Base-by-base conservation (phyloP, 371 early-diverging fungal genomes). In the Mortierella sp. region DNA sequence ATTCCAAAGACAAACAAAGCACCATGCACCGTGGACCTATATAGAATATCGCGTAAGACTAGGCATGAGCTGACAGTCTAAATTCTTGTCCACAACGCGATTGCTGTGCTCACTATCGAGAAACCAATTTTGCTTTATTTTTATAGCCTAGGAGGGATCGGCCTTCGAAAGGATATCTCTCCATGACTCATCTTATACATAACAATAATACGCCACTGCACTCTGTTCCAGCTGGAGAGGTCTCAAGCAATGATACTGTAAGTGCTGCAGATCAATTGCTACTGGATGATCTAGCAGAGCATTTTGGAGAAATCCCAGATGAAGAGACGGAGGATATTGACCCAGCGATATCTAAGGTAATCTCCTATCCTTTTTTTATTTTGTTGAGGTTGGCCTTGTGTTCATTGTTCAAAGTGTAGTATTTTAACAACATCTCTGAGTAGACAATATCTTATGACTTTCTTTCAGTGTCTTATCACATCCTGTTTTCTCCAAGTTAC, bases 401-500 rank as follows among this genome's bases (percentile, higher is more conserved):
- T 54, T 20, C 10, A 54, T 54, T 24, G 24, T 22, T 54, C 54
- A n/a, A 57, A 30, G 3, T 26, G 11, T 43, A 39, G 4, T 39
- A 39, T 6, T 10, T 39, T 39, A 9, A 40, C 40, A 45, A 45
- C 32, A 14, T 59, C 26, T 28, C 30, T 55, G 9, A 24, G 14
- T 14, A 28, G 24, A 10, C 52, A 62, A 28, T 62, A 43, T 62
- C 55, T 43, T 28, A 45, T 0, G 75, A 77, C 14, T 73, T 66
- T 20, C 51, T 87, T 26, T 86, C 83, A 12, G 63, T 91, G 0
- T 89, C 90, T 24, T 91, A 94, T 62, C 94, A 94, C 68, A 84
- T 92, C 14, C 86, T 91, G 3, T 94, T 92, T 73, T 93, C 93
- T 5, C 72, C 89, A 6, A 87, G 85, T 24, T 94, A 93, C 72